Evolutionary conservation across 164 flowering plant species (phyloP), one percentile per base, ranked within the genome.

Genomic region (Piper longum): DNA sequence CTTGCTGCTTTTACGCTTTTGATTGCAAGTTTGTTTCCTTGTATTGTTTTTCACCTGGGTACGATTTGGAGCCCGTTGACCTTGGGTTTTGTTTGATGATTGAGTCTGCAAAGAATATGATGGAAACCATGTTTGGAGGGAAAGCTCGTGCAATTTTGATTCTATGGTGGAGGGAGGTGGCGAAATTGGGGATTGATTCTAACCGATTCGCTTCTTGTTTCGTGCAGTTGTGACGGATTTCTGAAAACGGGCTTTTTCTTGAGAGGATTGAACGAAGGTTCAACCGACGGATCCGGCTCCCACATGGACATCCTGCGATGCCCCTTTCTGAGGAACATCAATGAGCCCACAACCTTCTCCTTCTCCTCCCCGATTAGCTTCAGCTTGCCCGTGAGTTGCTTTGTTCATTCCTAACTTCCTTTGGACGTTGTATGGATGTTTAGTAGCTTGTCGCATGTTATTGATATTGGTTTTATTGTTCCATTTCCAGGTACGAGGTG

Each of bases 291-390:
- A 14, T 70, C 60, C 4, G 63, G 81, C 57, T 75, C 76, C 45
- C 56, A 73, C 2, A 67, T 67, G 56, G 86, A 80, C 60, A 79
- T 83, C 42, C 76, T 64, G 54, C 75, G 82, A 69, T 92, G 98
- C 63, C 98, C 97, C 60, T 92, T 92, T 73, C 71, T 92, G 84
- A 81, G 85, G 69, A 92, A 92, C 78, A 88, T 92, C 56, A 86
- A 88, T 73, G 91, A 81, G 67, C 96, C 98, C 45, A 89, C 98
- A 26, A 85, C 77, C 64, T 80, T 92, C 45, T 83, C 98, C 41
- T 82, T 92, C 62, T 62, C 85, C 60, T 72, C 89, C 14, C 68
- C 93, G 56, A 54, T 81, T 76, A 76, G 82, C 64, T 75, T 86
- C 64, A 76, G 85, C 61, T 59, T 77, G 75, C 87, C 89, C 56